Conservation (phyloP, 2,329 filamentous ascomycete genomes). For the Hymenoscyphus albidus region DNA sequence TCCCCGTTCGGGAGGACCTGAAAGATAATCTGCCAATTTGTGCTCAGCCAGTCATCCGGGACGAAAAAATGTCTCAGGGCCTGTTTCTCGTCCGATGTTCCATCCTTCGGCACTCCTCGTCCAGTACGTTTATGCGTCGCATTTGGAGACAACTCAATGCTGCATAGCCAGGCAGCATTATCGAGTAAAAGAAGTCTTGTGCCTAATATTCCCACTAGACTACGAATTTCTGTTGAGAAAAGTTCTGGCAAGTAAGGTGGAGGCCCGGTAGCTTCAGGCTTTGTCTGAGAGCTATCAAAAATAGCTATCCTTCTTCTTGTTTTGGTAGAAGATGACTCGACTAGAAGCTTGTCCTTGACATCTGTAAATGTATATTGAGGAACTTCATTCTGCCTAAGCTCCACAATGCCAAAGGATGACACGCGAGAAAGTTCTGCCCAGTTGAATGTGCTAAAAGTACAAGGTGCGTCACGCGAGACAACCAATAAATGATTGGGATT, state of each 20-base stretch:
- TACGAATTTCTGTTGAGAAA: background rate
- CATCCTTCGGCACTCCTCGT: background rate
- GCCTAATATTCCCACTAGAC: background rate
- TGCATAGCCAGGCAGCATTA: background rate
- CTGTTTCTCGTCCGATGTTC: background rate
- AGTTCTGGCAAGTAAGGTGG: background rate
- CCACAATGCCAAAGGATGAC: no score
- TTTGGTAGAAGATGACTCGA: background rate
- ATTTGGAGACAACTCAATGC: background rate
- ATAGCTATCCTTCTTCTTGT: background rate
- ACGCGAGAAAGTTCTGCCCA: no score
- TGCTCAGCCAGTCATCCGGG: constrained; percentile 3
- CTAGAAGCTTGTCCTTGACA: background rate
- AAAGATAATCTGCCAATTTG: background rate
- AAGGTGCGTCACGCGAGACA: no score
- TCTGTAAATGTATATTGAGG: no score
- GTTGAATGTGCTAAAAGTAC: no score
- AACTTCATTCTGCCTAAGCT: no score
- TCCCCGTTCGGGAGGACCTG: background rate
- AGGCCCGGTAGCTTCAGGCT: no score
- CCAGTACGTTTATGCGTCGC: no score
- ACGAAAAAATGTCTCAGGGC: constrained; percentile 3
- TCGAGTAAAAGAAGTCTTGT: background rate
- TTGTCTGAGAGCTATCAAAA: background rate
- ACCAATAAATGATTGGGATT: no score